Base-by-base conservation (phyloP, 148 eudicot species). In the Oxyria digyna region DNA sequence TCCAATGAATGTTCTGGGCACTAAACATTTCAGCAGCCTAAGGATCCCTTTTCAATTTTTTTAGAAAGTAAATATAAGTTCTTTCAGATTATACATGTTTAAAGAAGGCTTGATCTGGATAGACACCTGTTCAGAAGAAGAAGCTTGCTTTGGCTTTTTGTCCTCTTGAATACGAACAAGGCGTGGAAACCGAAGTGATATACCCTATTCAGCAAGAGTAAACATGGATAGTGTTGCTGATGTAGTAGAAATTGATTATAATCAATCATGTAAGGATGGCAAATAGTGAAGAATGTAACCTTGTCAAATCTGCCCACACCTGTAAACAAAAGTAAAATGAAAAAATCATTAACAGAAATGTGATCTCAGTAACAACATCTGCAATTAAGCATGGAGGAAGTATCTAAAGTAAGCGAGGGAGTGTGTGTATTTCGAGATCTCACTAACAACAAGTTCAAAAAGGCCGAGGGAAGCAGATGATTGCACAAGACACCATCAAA, bases 141-240 rank as follows among this genome's bases (percentile, higher is more conserved):
- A 76, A 15, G 98, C 97, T 43, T 93, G 79, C 78, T 93, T 97
- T 18, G 96, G 96, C 69, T 73, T 33, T 81, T 93, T 90, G 62
- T 93, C 98, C 71, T 90, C 96, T 72, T 97, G 82, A 6, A 85
- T 81, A 42, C 97, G 92, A 66, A 89, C 70, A 62, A 93, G 78
- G 24, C 98, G 90, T 38, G 98, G 98, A 81, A 90, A 93, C 35
- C 98, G 83, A 33, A 93, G 87, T 23, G 98, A 93, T 69, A 93
- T 90, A 38, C 98, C 98, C 98, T 93, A 70, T n/a, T 14, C 4
- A 23, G 13, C 40, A 71, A 54, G 62, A 41, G 2, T 42, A 38
- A 20, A 17, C 23, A 11, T 20, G 66, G 18, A 26, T 45, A 0
- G 17, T 45, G 13, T 17, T 17, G n/a, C 23, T 6, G 11, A n/a